Conservation (phyloP, 495 filamentous ascomycete species). For the Cudoniella acicularis region DNA sequence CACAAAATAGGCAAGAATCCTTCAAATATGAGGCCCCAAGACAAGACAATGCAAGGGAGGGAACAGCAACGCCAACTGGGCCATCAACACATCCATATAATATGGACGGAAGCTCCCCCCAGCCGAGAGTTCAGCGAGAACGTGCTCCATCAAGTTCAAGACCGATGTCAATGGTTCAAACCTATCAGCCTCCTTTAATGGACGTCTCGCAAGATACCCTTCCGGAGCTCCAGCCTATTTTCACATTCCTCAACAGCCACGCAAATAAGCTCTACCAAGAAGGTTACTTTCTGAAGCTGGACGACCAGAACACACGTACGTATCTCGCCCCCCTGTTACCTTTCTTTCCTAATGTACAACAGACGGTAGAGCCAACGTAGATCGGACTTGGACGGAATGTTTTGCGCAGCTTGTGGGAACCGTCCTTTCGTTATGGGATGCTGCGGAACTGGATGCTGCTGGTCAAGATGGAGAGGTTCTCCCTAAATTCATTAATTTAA, state of each 20-base stretch:
- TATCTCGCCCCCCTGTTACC: background rate
- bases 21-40: constrained; percentile 9
- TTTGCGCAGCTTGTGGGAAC: constrained; percentile 96
- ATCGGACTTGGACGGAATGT: constrained; percentile 93
- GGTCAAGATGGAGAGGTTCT: constrained; percentile 79
- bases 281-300: constrained; percentile 93
- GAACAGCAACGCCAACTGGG: background rate
- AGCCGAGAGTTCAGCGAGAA: constrained; percentile 21
- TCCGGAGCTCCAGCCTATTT: constrained; percentile 90
- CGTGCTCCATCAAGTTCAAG: constrained; percentile 34
- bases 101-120: constrained; percentile 12
- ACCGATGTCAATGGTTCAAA: constrained; percentile 63
- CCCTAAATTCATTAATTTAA: constrained; percentile 94
- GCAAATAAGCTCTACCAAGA: constrained; percentile 96
- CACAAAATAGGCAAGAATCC: constrained; percentile 8
- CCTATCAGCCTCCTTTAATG: constrained; percentile 85
- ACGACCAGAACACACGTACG: constrained; percentile 87
- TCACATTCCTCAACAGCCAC: constrained; percentile 91
- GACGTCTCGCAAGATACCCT: constrained; percentile 79
- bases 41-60: constrained; percentile 8
- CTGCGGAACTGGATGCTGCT: constrained; percentile 84
- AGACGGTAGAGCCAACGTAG: constrained; percentile 83
- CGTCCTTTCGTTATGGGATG: constrained; percentile 93
- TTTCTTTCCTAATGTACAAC: constrained; percentile 26
- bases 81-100: background rate